Evolutionary conservation across 2,329 filamentous ascomycete genomes (phyloP), one percentile per base, ranked within the genome.

Genomic region (Coleophoma eucalyptorum): DNA sequence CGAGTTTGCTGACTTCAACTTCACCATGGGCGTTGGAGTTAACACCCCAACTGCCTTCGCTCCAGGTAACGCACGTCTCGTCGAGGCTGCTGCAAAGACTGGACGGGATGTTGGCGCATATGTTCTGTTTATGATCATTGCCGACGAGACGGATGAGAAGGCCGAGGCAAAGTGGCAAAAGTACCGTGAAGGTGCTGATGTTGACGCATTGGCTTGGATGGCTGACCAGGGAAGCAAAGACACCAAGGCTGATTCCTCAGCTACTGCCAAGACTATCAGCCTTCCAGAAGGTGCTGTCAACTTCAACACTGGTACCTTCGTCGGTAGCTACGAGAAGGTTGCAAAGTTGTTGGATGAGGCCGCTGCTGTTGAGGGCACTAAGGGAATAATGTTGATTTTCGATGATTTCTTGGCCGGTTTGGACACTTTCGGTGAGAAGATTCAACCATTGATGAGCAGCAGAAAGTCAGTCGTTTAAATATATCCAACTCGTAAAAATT

Each of bases 311-410:
- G 64, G 65, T 13, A 65, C 63, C 4, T 47, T 67, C 5, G 49
- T 65, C 7, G 64, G 62, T n/a, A 59, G 55, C 2, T 65, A 62
- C 47, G 59, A 54, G 46, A 63, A 55, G 37, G 55, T 68, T 16
- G 65, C 65, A 6, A 38, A 43, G 7, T 62, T 67, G 60, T 55
- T 69, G 16, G 67, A 69, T 49, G 61, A 67, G 50, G 58, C 60
- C 37, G 65, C 67, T 2, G 54, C 54, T 15, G 58, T 65, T 11
- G 56, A 58, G 13, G 64, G 64, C 2, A 67, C 62, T n/a, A 65
- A 67, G 55, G 65, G 64, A 8, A 65, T 67, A 31, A 67, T 66
- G 65, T 55, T 67, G 43, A 59, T 57, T 3, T 67, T 67, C 50
- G 65, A 66, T 51, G 65, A 67, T 42, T 67, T 64, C 50, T 48